Base-by-base conservation (phyloP, 2,329 filamentous ascomycete species). In the Graphiopsis chlorocephala region DNA sequence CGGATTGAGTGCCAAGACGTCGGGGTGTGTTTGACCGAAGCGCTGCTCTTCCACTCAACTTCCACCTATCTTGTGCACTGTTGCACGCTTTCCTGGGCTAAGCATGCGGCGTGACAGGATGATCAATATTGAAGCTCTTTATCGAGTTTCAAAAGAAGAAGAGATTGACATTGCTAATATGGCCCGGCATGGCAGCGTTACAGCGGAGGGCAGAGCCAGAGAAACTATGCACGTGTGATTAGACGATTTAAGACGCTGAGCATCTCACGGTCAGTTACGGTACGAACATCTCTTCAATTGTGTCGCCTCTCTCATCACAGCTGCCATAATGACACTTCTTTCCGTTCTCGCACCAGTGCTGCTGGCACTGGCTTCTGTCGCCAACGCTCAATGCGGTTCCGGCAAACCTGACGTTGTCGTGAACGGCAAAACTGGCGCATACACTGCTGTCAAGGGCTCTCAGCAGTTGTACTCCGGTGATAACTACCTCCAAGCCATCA, bases 401-500 rank as follows among this genome's bases (percentile, higher is more conserved):
- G 82, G 81, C 61, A 77, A 76, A 0, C 81, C 82, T 0, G 70
- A 82, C 64, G 82, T 80, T 17, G 76, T 67, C 12, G 82, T 85
- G 12, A 82, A 82, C 1, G 82, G 82, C 67, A 81, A 79, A 0
- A 73, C 74, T 2, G 79, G 77, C 29, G 79, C 79, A 4, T 85
- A 80, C 73, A 80, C 75, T 0, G 81, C 83, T 10, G 79, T 72
- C 12, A 76, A 72, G 29, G 82, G 84, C 62, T 78, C 76, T 1
- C 78, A 65, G 53, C 77, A 71, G 8, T 77, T 86, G 15, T 87
- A 86, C 75, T 75, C 79, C 0, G 85, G 85, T 29, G 78, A 79
- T 17, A 80, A 85, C 76, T 86, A 86, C 73, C 79, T 77, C 14
- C 78, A 79, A 1, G 84, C 84, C 20, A 85, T 86, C 64, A 83